These are phyloP conservation scores for Tilletiaria anomala DNA, from an alignment of 1,284 basidiomycete genomes.

Conservation along the genomic window DNA sequence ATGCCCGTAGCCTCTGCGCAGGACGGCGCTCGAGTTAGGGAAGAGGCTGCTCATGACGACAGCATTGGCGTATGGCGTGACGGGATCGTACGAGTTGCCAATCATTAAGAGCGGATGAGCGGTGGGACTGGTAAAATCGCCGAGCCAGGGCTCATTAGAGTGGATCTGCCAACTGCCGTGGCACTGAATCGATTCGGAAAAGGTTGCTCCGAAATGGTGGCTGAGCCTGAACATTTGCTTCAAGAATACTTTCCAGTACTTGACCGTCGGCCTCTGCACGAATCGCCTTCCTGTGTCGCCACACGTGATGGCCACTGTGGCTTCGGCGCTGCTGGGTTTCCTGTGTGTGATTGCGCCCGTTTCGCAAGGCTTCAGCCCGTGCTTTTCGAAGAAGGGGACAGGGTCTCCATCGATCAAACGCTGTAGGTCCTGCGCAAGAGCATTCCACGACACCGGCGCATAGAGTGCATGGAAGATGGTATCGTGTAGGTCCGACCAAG, in stretches of 20 bases:
- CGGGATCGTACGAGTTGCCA: slow-evolving; percentile 24
- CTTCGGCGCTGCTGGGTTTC: slow-evolving; percentile 8
- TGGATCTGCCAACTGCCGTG: slow-evolving; percentile 10
- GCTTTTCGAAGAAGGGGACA: too few relatives aligned
- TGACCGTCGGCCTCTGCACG: slow-evolving; percentile 5
- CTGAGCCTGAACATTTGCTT: slow-evolving; percentile 10
- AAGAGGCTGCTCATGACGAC: slow-evolving; percentile 16
- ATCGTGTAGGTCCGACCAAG: too few relatives aligned
- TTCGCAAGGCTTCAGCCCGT: too few relatives aligned
- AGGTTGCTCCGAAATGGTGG: slow-evolving; percentile 18
- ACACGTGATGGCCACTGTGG: not conserved
- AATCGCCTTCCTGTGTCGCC: not conserved
- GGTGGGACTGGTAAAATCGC: slow-evolving; percentile 14
- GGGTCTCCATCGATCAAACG: slow-evolving; percentile 10
- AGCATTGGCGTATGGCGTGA: slow-evolving; percentile 15
- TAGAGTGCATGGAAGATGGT: slow-evolving; percentile 11
- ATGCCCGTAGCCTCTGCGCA: slow-evolving; percentile 15
- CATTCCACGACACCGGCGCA: slow-evolving; percentile 12
- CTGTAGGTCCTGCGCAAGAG: slow-evolving; percentile 11
- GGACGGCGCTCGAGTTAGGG: slow-evolving; percentile 10
- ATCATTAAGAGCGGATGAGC: slow-evolving; percentile 14
- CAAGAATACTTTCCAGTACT: slow-evolving; percentile 6
- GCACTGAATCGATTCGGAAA: slow-evolving; percentile 8
- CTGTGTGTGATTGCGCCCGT: too few relatives aligned
- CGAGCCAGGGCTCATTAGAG: slow-evolving; percentile 11